Evolutionary conservation across 116 monocot species (phyloP), one percentile per base, ranked within the genome.

Genomic region (Posidonia oceanica): DNA sequence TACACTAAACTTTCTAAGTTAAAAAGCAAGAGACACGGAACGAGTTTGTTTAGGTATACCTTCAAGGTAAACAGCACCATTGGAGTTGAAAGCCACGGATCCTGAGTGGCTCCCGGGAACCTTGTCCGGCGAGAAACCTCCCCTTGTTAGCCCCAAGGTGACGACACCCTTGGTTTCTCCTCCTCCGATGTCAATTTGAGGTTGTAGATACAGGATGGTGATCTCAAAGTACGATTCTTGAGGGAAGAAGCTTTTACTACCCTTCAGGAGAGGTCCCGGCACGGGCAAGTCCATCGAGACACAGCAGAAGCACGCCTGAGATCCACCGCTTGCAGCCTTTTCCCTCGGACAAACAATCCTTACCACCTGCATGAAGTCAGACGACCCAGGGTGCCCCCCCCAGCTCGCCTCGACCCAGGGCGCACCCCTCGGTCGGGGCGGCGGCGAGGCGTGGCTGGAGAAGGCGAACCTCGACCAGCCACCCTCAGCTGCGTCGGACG

Each of bases 221-320:
- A 96, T 82, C 71, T 96, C 96, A 38, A 91, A 91, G 67, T 96
- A 96, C 20, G 89, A 88, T 36, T 96, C 87, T 64, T 83, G 83
- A 7, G 95, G 95, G 64, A 95, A 95, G 3, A 82, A 79, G 16
- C 29, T 0, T 29, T 29, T 29, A 29, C 72, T 66, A 14, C 69
- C 74, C 59, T 53, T 58, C 36, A 78, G 62, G 0, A 63, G 55
- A 12, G 95, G 95, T 2, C 96, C 96, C 1, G 96, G 96, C 36
- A 96, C 40, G 2, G 96, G 91, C 48, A 96, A 72, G 53, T 73
- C 69, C 76, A 87, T 85, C 80, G 69, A 75, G 14, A 75, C 67
- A 13, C 52, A 38, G 5, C 66, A 71, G n/a, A 15, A 55, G 4
- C 15, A 14, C 7, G 52, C 2, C 69, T 29, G 29, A 29, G 29